Evolutionary conservation across 1,284 basidiomycete species (phyloP).

Genomic region (Naganishia sp.): DNA sequence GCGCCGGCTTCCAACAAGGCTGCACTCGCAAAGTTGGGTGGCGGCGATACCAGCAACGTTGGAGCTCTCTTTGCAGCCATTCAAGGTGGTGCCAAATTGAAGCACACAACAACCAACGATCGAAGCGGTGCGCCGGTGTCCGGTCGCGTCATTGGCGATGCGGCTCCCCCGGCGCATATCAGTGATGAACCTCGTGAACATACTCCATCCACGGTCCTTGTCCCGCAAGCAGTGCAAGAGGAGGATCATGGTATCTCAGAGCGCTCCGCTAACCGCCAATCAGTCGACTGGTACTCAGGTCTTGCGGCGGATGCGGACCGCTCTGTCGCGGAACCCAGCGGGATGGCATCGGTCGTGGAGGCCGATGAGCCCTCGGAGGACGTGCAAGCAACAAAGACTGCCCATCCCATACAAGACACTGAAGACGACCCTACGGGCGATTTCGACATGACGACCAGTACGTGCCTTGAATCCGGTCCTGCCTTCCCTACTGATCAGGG

Average conservation of each 20-base stretch:
- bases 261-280: constrained; percentile 65
- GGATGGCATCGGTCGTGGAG: constrained; percentile 62
- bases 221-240: constrained; percentile 33
- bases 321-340: constrained; percentile 48
- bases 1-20: constrained; percentile 45
- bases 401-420: constrained; percentile 50
- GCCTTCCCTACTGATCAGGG: constrained; percentile 6
- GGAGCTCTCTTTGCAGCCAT: constrained; percentile 78
- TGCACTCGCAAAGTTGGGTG: constrained; percentile 52
- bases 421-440: constrained; percentile 67
- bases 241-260: constrained; percentile 41
- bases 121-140: constrained; percentile 69
- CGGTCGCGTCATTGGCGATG: constrained; percentile 75
- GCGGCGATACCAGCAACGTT: constrained; percentile 58
- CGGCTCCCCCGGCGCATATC: constrained; percentile 72
- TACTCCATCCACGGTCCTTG: constrained; percentile 39
- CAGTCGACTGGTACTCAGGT: constrained; percentile 87
- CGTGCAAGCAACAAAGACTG: constrained; percentile 39
- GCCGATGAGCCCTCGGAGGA: constrained; percentile 60
- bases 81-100: constrained; percentile 72
- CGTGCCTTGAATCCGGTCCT: constrained; percentile 34
- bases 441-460: constrained; percentile 67
- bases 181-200: constrained; percentile 56
- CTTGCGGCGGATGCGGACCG: constrained; percentile 71
- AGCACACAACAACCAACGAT: constrained; percentile 80